phyloP scores from a whole-genome alignment of 169 alveolate genomes.

The Plasmodium blacklocki region DNA sequence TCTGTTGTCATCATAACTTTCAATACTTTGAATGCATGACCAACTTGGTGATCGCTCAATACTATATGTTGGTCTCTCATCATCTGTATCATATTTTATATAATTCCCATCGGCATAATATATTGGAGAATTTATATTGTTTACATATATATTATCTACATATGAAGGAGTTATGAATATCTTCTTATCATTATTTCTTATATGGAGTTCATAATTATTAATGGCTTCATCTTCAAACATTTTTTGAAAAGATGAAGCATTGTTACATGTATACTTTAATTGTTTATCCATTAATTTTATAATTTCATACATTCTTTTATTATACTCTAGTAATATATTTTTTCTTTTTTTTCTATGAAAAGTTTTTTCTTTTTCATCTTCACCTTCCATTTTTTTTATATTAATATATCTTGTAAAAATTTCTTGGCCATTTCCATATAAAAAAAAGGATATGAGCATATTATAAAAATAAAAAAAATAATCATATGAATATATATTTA shows the following conservation, averaged over 20 bases:
- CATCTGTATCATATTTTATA: conserved; percentile 39
- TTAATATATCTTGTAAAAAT: conserved; percentile 23
- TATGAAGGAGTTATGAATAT: conserved; percentile 49
- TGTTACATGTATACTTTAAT: conserved; percentile 10
- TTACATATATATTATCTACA: conserved; percentile 27
- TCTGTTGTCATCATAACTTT: neutral
- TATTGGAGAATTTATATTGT: conserved; percentile 22
- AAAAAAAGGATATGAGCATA: conserved; percentile 35
- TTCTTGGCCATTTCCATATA: conserved; percentile 52
- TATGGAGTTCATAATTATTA: conserved; percentile 17
- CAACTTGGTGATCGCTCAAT: neutral
- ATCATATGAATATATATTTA: conserved; percentile 59
- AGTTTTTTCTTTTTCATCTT: conserved; percentile 14
- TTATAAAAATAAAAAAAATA: conserved; percentile 62
- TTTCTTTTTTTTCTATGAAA: neutral
- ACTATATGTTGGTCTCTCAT: neutral
- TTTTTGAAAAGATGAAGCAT: conserved; percentile 30
- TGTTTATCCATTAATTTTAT: conserved; percentile 29
- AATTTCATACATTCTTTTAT: conserved; percentile 1
- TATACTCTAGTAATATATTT: neutral
- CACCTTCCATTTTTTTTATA: conserved; percentile 19
- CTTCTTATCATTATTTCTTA: conserved; percentile 32
- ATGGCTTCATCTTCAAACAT: conserved; percentile 47
- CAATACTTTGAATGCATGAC: neutral
- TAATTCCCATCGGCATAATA: conserved; percentile 62